Evolutionary conservation across 768 basidiomycete genomes (phyloP).

Genomic region (Leccinellum luteum): DNA sequence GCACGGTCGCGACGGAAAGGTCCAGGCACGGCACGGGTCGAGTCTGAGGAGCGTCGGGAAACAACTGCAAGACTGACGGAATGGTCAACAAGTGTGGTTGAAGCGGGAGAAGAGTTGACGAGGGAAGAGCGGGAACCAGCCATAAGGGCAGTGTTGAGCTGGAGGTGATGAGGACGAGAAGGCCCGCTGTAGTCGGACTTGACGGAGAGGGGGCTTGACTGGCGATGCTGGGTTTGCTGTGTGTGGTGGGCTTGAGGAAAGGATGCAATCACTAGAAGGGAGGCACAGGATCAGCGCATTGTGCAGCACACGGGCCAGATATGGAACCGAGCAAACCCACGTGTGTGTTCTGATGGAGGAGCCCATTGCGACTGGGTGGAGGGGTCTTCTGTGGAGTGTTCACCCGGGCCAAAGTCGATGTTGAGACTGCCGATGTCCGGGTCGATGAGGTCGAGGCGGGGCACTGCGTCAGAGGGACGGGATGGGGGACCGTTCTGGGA

Average conservation of each 20-base stretch:
- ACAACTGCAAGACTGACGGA: conserved; percentile 19
- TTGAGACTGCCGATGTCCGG: conserved; percentile 56
- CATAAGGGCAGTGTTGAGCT: conserved; percentile 53
- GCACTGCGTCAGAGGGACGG: conserved; percentile 29
- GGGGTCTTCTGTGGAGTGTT: conserved; percentile 37
- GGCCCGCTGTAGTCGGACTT: conserved; percentile 37
- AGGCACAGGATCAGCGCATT: conserved; percentile 25
- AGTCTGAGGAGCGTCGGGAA: conserved; percentile 68
- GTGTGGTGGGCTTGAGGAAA: conserved; percentile 22
- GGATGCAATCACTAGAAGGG: conserved; percentile 25
- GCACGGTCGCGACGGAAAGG: conserved; percentile 57
- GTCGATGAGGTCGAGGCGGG: conserved; percentile 47
- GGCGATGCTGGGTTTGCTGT: conserved; percentile 28
- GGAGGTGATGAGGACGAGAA: conserved; percentile 49
- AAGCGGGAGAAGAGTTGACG: conserved; percentile 43
- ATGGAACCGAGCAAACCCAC: conserved; percentile 38
- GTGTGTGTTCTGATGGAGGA: conserved; percentile 36
- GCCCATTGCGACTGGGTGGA: conserved; percentile 63
- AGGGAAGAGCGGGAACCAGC: conserved; percentile 42
- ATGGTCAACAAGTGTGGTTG: conserved; percentile 40
- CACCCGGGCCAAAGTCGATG: conserved; percentile 47
- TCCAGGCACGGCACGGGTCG: conserved; percentile 57
- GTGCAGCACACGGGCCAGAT: conserved; percentile 26
- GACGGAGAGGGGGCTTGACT: conserved; percentile 38
- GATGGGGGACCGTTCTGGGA: conserved; percentile 30